Evolutionary conservation across 108 stramenopile species (phyloP).

Genomic region (Cafeteria roenbergensis): DNA sequence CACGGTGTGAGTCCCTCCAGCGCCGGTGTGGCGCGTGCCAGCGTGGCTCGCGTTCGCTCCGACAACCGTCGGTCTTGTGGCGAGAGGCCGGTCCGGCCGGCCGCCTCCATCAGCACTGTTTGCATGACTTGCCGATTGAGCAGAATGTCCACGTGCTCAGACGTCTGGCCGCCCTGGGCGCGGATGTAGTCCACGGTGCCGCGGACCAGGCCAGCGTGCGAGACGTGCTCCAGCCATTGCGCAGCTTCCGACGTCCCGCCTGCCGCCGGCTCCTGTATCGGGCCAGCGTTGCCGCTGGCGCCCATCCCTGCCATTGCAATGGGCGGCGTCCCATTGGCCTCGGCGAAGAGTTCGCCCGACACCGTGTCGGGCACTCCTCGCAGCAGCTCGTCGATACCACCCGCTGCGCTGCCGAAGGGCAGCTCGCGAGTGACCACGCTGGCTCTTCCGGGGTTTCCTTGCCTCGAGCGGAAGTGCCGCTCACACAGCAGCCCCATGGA

Average conservation of each 20-base stretch:
- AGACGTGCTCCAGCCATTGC: neutral
- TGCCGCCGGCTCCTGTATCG: neutral
- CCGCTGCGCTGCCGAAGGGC: neutral
- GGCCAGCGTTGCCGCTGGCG: neutral
- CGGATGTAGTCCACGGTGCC: neutral
- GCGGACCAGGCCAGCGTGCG: neutral
- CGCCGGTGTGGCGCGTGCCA: too few relatives aligned
- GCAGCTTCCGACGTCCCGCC: neutral
- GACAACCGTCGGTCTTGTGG: too few relatives aligned
- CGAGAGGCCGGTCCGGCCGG: too few relatives aligned
- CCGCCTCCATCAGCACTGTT: too few relatives aligned
- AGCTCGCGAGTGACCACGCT: neutral
- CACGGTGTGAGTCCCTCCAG: too few relatives aligned
- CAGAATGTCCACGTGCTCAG: constrained; percentile 11
- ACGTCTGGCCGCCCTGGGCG: neutral
- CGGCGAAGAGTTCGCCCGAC: neutral
- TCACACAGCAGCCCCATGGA: neutral
- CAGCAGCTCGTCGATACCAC: neutral
- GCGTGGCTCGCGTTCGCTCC: too few relatives aligned
- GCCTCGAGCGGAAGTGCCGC: neutral
- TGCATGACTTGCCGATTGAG: too few relatives aligned
- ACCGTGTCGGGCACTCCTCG: neutral
- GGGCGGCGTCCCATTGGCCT: neutral
- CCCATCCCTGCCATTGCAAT: neutral
- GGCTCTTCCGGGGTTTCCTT: neutral